Conservation (phyloP, 129 eudicot genomes). For the Centaurea solstitialis region DNA sequence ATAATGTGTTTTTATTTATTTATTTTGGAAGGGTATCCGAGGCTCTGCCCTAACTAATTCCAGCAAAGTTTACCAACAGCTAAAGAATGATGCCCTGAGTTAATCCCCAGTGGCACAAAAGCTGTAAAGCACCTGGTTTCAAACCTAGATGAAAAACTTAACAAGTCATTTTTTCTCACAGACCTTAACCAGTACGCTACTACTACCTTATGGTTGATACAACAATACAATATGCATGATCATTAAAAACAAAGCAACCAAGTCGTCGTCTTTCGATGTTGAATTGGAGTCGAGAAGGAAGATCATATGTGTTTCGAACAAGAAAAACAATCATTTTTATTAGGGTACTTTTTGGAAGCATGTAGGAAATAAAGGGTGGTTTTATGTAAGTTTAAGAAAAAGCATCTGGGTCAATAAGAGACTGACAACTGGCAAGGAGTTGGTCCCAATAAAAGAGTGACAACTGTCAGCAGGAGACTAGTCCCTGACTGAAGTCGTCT, state of each 20-base stretch:
- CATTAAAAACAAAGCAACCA: background rate
- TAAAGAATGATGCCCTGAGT: too few relatives aligned
- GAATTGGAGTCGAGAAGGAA: background rate
- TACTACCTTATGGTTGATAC: too few relatives aligned
- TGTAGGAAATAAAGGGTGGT: background rate
- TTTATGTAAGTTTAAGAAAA: background rate
- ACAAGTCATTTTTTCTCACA: too few relatives aligned
- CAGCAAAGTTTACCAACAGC: too few relatives aligned
- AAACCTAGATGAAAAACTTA: too few relatives aligned
- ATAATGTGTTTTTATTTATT: too few relatives aligned
- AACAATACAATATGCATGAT: too few relatives aligned
- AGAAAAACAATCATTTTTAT: background rate
- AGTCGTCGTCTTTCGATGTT: background rate
- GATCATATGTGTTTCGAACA: background rate
- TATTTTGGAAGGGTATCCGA: too few relatives aligned
- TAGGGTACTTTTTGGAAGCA: background rate
- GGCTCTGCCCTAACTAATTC: too few relatives aligned
- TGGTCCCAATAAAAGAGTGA: conserved; percentile 23
- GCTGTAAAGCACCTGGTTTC: too few relatives aligned
- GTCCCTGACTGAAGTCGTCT: conserved; percentile 25
- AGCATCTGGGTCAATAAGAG: conserved; percentile 7
- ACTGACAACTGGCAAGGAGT: conserved; percentile 18
- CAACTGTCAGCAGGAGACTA: conserved; percentile 19
- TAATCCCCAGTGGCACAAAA: too few relatives aligned
- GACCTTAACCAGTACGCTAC: too few relatives aligned